These are phyloP conservation scores for Colletotrichum shisoi DNA, from an alignment of 2,329 filamentous ascomycete species.

Conservation along the genomic window DNA sequence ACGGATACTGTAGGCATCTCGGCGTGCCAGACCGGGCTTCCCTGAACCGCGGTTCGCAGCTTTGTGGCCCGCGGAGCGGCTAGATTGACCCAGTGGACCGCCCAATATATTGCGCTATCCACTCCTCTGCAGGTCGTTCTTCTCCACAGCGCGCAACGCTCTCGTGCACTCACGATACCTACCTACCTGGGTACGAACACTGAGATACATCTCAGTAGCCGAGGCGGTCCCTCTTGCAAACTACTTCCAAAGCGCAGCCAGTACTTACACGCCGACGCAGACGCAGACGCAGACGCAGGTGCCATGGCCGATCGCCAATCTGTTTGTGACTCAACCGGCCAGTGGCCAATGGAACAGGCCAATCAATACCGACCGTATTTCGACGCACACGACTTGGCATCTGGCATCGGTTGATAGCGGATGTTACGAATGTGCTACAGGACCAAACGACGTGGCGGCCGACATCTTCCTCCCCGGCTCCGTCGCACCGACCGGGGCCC, in stretches of 20 bases:
- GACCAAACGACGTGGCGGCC: constrained; percentile 2
- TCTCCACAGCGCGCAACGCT: not conserved
- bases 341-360: not conserved
- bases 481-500: constrained; percentile 28
- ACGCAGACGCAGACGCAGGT: not conserved
- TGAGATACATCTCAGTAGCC: no score
- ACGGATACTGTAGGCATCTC: no score
- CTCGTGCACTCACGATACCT: not conserved
- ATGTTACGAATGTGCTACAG: constrained; percentile 3
- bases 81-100: constrained; percentile 9
- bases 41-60: not conserved
- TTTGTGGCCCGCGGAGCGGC: constrained; percentile 1
- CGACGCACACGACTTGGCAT: not conserved
- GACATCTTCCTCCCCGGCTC: constrained; percentile 1
- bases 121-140: not conserved
- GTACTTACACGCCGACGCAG: not conserved
- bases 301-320: constrained; percentile 1
- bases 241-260: no score
- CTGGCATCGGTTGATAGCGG: not conserved
- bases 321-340: not conserved
- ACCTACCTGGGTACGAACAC: no score
- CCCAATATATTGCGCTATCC: constrained; percentile 8
- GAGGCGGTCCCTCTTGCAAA: no score
- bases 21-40: not conserved
- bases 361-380: not conserved